These are phyloP conservation scores for Carallia pectinifolia DNA, from an alignment of 345 rosid genomes.

Conservation along the genomic window DNA sequence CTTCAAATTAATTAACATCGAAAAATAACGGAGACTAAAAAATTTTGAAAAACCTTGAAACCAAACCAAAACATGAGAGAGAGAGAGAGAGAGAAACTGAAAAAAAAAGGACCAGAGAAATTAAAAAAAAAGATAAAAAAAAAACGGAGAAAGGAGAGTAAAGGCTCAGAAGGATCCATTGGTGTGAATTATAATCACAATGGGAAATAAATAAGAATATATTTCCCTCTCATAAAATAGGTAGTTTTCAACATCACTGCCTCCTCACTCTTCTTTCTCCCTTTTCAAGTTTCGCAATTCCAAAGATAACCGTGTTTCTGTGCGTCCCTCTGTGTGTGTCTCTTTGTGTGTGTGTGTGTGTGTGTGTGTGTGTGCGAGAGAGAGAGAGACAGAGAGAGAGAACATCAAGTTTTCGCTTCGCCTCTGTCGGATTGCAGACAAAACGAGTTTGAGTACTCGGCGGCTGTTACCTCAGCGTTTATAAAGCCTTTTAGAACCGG, in stretches of 20 bases:
- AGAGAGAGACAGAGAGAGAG: not conserved
- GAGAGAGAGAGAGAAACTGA: too few species aligned
- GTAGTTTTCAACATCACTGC: conserved; percentile 52
- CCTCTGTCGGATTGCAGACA: too few species aligned
- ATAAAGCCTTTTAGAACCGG: not conserved
- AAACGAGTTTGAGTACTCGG: too few species aligned
- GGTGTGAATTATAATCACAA: conserved; percentile 49
- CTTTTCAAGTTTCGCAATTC: not conserved
- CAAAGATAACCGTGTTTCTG: too few species aligned
- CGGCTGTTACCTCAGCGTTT: too few species aligned
- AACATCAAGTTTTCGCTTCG: too few species aligned
- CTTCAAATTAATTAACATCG: not conserved
- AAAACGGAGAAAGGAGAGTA: not conserved
- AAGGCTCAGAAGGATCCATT: conserved; percentile 69
- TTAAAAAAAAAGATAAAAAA: not conserved
- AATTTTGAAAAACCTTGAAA: not conserved
- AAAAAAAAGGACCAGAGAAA: not conserved
- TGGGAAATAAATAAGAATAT: not conserved
- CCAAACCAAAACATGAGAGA: not conserved
- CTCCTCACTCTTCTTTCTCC: not conserved
- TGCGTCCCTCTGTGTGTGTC: too few species aligned
- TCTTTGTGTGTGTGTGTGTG: too few species aligned
- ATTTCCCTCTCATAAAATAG: conserved; percentile 55
- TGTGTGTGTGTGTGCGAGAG: too few species aligned
- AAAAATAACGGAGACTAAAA: not conserved